phyloP scores from a whole-genome alignment of 2,329 filamentous ascomycete genomes.

The Didymella pinodella region DNA sequence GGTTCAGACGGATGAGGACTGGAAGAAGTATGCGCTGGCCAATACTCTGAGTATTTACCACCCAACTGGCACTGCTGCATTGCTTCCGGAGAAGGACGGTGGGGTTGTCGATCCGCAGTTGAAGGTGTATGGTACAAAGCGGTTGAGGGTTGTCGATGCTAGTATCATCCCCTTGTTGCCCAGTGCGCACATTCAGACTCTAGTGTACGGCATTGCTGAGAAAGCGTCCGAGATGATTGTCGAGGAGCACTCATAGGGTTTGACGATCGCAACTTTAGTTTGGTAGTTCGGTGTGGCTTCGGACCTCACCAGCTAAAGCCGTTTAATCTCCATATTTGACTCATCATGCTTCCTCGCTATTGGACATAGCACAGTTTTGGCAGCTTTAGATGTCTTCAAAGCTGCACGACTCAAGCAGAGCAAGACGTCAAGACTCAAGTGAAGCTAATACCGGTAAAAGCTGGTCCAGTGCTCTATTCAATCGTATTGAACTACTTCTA shows the following conservation, averaged over 20 bases:
- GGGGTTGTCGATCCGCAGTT: conserved; percentile 36
- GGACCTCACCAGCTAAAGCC: too few species aligned
- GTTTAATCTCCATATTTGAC: too few species aligned
- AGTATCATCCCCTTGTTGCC: conserved; percentile 40
- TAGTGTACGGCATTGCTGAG: conserved; percentile 44
- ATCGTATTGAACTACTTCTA: too few species aligned
- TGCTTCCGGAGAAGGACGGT: conserved; percentile 33
- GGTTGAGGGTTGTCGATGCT: conserved; percentile 42
- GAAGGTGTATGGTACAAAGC: conserved; percentile 33
- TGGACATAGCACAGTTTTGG: too few species aligned
- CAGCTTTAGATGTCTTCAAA: too few species aligned
- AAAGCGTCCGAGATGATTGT: conserved; percentile 36
- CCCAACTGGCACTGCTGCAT: conserved; percentile 49
- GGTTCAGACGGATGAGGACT: conserved; percentile 39
- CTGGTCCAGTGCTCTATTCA: too few species aligned
- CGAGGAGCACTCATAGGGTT: neutral
- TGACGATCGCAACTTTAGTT: too few species aligned
- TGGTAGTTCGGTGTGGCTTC: too few species aligned
- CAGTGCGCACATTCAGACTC: conserved; percentile 37
- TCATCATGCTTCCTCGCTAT: too few species aligned
- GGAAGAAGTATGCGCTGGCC: conserved; percentile 28
- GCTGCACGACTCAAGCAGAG: too few species aligned
- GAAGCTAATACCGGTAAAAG: too few species aligned
- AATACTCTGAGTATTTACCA: conserved; percentile 43
- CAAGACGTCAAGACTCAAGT: too few species aligned